Base-by-base conservation (phyloP, 805 yeast species). In the Alloascoidea africana region DNA sequence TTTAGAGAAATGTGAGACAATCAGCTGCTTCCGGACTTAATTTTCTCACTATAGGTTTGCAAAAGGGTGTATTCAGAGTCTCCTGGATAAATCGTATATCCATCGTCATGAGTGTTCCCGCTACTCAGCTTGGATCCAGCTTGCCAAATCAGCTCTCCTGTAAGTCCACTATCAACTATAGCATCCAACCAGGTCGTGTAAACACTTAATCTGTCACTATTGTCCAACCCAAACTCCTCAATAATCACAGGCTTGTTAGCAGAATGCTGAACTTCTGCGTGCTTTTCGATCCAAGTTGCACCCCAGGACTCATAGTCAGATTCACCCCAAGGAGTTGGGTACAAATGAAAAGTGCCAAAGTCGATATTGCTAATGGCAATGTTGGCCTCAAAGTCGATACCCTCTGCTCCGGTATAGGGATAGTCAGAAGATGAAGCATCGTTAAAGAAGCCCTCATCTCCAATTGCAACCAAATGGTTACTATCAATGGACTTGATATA, bases 381-480 rank as follows among this genome's bases (percentile, higher is more conserved):
- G 30, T 23, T 23, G 13, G 8, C 30, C 8, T 23, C 30, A 23
- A 23, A 23, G n/a, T 23, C 30, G n/a, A 23, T 23, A 8, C 30
- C 30, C n/a, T 23, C 30, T 23, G 13, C 30, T 23, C 30, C 30
- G 30, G 30, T 23, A n/a, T 23, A 23, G 8, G 30, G 30, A 23
- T 23, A 23, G n/a, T 23, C 30, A 8, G 30, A 23, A 8, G 30
- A 23, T 23, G 30, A 8, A 8, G 30, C 30, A 23, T 23, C n/a
- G 30, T 23, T 23, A n/a, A 23, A 23, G n/a, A 23, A 23, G 8
- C 30, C 30, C n/a, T 23, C 30, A n/a, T 23, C 30, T 23, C 30
- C 30, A 23, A 23, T 23, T 23, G 30, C 30, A 23, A 23, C 30
- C 30, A 23, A 23, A 23, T 23, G 30, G n/a, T 23, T 23, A 23